Base-by-base conservation (phyloP, 768 basidiomycete genomes). In the Pisolithus orientalis region DNA sequence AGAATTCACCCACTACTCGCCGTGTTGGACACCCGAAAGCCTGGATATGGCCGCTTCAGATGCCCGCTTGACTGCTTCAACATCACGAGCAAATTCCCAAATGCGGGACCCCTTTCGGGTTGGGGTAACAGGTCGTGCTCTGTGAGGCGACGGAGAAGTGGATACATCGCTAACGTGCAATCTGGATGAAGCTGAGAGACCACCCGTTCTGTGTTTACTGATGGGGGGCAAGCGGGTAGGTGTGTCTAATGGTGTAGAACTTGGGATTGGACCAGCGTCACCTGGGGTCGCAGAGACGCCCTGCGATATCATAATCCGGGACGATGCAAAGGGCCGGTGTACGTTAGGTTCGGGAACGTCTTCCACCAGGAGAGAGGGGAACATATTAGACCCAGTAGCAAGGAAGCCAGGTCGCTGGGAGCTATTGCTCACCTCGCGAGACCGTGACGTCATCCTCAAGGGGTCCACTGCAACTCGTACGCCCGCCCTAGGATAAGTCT, bases 1-100 rank as follows among this genome's bases (percentile, higher is more conserved):
- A 40, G 4, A n/a, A n/a, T n/a, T 5, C 21, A 17, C 8, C n/a
- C 40, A 7, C 8, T 25, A 21, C n/a, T 7, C 8, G 13, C n/a
- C 40, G 6, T 7, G 25, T 21, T 85, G 82, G 79, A 86, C 84
- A 62, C 80, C 85, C 72, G 93, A 71, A 68, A 94, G 93, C 45
- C 87, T 75, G 9, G 87, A 81, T 28, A 94, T 74, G 25, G 93
- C 90, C 60, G 94, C 87, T 65, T 94, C 91, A 2, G 90, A 92
- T 13, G 86, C 86, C 48, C 80, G 81, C 67, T 92, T 94, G 71
- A 94, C 92, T 39, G 87, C 60, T 53, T 94, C 92, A 3, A 94
- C 83, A 42, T 85, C 86, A 21, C 91, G 83, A 9, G 84, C 83
- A 14, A 92, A 92, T 64, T 94, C 91, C 83, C 87, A 95, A 5